phyloP scores from a whole-genome alignment of 2,329 filamentous ascomycete species.

The Aspergillus costaricaensis region DNA sequence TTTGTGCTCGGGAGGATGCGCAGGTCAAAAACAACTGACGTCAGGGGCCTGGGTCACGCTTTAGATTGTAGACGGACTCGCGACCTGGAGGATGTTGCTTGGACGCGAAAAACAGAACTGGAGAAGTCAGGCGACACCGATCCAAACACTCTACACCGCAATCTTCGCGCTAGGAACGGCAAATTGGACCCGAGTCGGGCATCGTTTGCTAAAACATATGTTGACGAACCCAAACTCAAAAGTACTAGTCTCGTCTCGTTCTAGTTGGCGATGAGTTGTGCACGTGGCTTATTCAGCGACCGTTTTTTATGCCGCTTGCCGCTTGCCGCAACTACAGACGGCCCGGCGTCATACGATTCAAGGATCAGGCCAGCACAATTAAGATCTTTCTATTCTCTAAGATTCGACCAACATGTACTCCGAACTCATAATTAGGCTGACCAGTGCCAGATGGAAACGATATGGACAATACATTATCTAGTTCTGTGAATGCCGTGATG shows the following conservation, averaged over 20 bases:
- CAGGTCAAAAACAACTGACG: constrained; percentile 28
- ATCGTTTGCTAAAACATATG: constrained; percentile 11
- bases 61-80: constrained; percentile 7
- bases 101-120: background rate
- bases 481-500: constrained; percentile 49
- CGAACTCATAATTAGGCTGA: background rate
- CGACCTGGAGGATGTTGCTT: background rate
- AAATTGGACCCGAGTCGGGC: constrained; percentile 8
- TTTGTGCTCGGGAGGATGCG: constrained; percentile 10
- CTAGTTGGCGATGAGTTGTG: constrained; percentile 12
- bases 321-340: background rate
- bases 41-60: constrained; percentile 21
- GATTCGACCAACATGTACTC: background rate
- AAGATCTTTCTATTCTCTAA: background rate
- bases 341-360: background rate
- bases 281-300: constrained; percentile 19
- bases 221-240: constrained; percentile 17
- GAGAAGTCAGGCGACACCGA: background rate
- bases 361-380: background rate
- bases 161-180: constrained; percentile 7
- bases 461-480: background rate
- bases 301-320: background rate
- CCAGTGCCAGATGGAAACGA: background rate
- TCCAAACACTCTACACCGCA: constrained; percentile 3
- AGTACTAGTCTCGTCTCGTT: constrained; percentile 7